Conservation (phyloP, 208 protist species). For the Vickermania ingenoplastis region DNA sequence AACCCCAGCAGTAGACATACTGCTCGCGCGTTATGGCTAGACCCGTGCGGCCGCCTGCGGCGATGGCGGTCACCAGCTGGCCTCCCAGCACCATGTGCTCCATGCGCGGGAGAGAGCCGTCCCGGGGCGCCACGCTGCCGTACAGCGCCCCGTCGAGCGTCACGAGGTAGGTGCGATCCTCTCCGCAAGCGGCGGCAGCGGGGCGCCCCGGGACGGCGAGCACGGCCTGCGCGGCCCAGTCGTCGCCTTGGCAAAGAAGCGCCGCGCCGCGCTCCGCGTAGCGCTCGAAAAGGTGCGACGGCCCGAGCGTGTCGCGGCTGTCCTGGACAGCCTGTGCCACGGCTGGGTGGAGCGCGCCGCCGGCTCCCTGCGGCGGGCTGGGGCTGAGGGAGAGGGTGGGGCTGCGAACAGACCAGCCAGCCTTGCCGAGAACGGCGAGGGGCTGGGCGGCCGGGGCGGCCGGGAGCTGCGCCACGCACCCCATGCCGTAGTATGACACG, state of each 20-base stretch:
- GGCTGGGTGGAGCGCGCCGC: too few species aligned
- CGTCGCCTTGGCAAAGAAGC: neutral
- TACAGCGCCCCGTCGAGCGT: conserved; percentile 17
- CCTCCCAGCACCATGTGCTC: conserved; percentile 18
- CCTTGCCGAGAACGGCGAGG: too few species aligned
- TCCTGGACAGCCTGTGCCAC: too few species aligned
- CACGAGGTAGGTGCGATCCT: conserved; percentile 24
- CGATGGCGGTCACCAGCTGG: conserved; percentile 27
- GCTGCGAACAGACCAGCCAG: too few species aligned
- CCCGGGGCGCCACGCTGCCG: neutral
- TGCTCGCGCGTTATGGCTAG: conserved; percentile 24
- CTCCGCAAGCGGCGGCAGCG: conserved; percentile 15
- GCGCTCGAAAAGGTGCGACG: too few species aligned
- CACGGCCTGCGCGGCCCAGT: too few species aligned
- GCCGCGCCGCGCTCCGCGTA: neutral
- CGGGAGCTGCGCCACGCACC: conserved; percentile 44
- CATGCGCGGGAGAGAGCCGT: conserved; percentile 3
- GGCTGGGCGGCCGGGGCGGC: too few species aligned
- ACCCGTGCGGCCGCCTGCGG: conserved; percentile 27
- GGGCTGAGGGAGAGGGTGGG: too few species aligned
- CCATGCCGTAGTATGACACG: conserved; percentile 31
- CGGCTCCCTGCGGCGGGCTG: too few species aligned
- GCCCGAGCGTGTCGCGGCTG: too few species aligned
- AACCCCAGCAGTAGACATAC: conserved; percentile 62
- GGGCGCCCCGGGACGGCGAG: neutral